Base-by-base conservation (phyloP, 176 grass and related monocot genomes). In the Chrysopogon serrulatus region DNA sequence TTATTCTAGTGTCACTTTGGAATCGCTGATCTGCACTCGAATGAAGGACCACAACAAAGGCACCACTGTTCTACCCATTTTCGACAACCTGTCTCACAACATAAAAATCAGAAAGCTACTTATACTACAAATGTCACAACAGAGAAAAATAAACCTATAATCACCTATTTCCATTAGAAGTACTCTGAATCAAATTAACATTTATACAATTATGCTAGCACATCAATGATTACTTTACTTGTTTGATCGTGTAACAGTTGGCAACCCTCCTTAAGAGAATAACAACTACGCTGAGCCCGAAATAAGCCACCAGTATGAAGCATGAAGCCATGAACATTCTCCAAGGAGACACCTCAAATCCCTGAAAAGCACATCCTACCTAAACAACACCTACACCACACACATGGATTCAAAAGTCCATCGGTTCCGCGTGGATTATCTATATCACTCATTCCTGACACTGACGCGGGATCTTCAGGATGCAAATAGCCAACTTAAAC, bases 321-420 rank as follows among this genome's bases (percentile, higher is more conserved):
- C 41, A 73, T 79, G 74, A 73, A 49, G 43, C 33, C 41, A 73
- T 79, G 74, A 73, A 80, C 47, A 66, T 5, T 80, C 57, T 78
- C 59, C 73, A 47, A 17, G 1, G 8, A 33, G 19, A 37, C 32
- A 67, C 61, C 35, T 13, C 4, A 1, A 80, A 73, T 24, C 82
- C 80, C 21, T 2, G 39, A 80, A 79, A 84, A 76, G 27, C 47
- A 60, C 30, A 68, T 59, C 69, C 69, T 48, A 89, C 76, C 82
- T 75, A 85, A 85, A 80, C 82, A 76, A 32, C 82, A 80, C 31
- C 28, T 57, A 88, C 74, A 74, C 43, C 56, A 27, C 34, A 3
- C 23, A 2, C 34, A 23, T 36, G 44, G 21, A 63, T 41, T 71
- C 39, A 71, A 2, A 64, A 74, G 33, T 18, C 27, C 32, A 76